Percentiles rank a stretch among this genome's conserved stretches.
Evolutionary conservation across 495 filamentous ascomycete species (phyloP).

Genomic region (Endocarpon pusillum): DNA sequence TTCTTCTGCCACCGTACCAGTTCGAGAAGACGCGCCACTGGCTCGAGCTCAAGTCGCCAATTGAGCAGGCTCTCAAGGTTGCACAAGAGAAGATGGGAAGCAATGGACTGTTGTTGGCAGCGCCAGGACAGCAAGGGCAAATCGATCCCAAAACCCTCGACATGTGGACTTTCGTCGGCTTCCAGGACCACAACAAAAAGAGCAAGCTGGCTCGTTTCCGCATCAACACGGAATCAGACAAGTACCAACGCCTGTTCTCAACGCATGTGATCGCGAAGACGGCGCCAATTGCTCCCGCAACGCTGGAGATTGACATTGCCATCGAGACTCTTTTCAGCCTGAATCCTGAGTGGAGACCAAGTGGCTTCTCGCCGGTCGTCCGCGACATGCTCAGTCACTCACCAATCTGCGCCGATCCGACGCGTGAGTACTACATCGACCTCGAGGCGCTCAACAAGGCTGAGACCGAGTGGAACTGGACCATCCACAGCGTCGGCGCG

Average conservation of each 20-base stretch:
- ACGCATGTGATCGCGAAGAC: constrained; percentile 29
- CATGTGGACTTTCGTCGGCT: constrained; percentile 26
- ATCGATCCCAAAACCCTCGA: constrained; percentile 1
- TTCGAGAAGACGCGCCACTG: constrained; percentile 16
- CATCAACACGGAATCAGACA: constrained; percentile 27
- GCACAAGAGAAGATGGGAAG: neutral
- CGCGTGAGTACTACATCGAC: constrained; percentile 22
- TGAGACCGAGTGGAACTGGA: constrained; percentile 14
- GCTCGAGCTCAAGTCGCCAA: constrained; percentile 2
- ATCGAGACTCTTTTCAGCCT: constrained; percentile 31
- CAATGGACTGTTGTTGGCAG: neutral
- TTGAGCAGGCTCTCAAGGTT: constrained; percentile 8
- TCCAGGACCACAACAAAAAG: constrained; percentile 19
- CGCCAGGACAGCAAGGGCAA: neutral
- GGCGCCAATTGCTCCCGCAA: constrained; percentile 31
- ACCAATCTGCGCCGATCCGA: constrained; percentile 23
- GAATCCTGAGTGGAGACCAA: constrained; percentile 12
- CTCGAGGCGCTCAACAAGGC: constrained; percentile 8
- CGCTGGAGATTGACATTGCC: constrained; percentile 27
- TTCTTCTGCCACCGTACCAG: constrained; percentile 27
- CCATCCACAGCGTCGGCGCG: constrained; percentile 5
- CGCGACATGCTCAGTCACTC: constrained; percentile 21
- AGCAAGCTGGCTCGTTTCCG: constrained; percentile 19
- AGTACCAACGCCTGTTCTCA: constrained; percentile 21
- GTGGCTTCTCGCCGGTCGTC: constrained; percentile 17